Base-by-base conservation (phyloP, 2,329 filamentous ascomycete species). In the Penicillium sp. region DNA sequence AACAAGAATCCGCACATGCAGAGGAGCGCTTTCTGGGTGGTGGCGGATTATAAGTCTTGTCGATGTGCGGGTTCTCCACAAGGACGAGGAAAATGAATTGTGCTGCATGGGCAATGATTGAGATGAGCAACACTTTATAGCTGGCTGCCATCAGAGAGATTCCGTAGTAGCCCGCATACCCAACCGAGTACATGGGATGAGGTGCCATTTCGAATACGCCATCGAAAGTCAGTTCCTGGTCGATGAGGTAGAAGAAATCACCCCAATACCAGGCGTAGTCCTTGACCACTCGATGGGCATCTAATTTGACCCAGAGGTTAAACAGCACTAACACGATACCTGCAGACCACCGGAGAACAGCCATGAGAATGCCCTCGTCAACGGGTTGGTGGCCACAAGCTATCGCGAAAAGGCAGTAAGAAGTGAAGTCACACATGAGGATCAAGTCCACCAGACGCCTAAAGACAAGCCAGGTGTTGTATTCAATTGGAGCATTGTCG, bases 251-350 rank as follows among this genome's bases (percentile, higher is more conserved):
- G 82, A 97, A 99, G 78, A 97, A 97, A 76, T 99, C 94, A 60
- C 94, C 94, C 94, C 94, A 99, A 77, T 97, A 99, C 94, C 94
- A 99, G 29, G 94, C 94, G 78, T 92, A 99, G 76, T 99, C 94
- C 76, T 97, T 97, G 71, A 99, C 94, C 49, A 99, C 94, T 60
- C 94, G 85, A 75, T 99, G 94, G 21, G 94, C 94, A 76, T 99
- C 94, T 60, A 99, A 82, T 78, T 99, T 99, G 62, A 99, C 94
- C 92, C 94, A 97, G 23, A 97, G 82, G 74, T 97, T 99, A 83
- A 99, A 97, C 57, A 90, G 82, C 61, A 99, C 88, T 27, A 97
- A 82, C 40, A 83, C 76, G 63, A 93, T 83, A 50, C 94, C 94
- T 46, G 87, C 81, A 4, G 80, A 71, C 94, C 94, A 99, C 59